These are phyloP conservation scores for Termitomyces heimii DNA, from an alignment of 768 basidiomycete genomes.

Conservation along the genomic window DNA sequence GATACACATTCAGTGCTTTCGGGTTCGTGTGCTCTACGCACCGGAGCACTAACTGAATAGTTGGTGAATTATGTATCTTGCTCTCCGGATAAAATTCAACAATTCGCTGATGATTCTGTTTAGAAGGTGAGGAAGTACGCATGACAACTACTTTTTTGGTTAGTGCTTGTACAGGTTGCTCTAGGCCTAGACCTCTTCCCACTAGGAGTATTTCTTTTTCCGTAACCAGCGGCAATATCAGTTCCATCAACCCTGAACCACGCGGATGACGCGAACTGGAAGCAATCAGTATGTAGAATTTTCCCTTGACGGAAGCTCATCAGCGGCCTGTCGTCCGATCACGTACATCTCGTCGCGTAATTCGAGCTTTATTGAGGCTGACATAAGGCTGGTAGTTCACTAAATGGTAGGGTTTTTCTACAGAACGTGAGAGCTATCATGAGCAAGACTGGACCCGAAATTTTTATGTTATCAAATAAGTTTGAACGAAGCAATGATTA, in stretches of 20 bases:
- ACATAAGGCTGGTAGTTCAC: not conserved
- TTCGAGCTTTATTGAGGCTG: not conserved
- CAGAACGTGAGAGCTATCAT: not conserved
- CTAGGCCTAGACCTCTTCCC: not conserved
- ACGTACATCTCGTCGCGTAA: not conserved
- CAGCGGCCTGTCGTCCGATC: slow-evolving; percentile 2
- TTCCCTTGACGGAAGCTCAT: not conserved
- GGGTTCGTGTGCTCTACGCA: not conserved
- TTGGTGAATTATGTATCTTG: too few species aligned
- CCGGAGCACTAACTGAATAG: too few species aligned
- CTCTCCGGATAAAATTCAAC: not conserved
- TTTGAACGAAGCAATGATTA: not conserved
- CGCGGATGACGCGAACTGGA: not conserved
- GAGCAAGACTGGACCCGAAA: not conserved
- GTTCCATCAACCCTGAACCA: not conserved
- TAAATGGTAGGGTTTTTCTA: not conserved
- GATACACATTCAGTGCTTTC: slow-evolving; percentile 8
- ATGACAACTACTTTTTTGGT: too few species aligned
- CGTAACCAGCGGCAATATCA: slow-evolving; percentile 4
- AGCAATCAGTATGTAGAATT: not conserved
- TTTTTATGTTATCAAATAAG: not conserved
- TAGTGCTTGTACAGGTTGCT: not conserved
- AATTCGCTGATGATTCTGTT: not conserved
- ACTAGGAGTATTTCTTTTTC: slow-evolving; percentile 2
- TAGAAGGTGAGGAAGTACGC: not conserved